phyloP scores from a whole-genome alignment of 352 stramenopile species.

The Phytophthora sp. region DNA sequence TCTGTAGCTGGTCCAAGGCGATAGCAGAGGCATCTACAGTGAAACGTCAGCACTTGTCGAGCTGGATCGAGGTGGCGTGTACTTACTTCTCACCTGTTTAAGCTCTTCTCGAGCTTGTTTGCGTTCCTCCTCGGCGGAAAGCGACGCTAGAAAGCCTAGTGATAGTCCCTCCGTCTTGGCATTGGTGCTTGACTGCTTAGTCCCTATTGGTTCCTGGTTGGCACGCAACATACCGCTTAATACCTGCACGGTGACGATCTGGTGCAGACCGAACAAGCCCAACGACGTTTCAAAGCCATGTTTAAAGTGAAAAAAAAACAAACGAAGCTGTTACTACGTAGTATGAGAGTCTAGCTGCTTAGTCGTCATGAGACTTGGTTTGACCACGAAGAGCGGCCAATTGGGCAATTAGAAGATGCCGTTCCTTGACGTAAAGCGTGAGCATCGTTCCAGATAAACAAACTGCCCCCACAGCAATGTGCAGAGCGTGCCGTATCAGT shows the following conservation, averaged over 20 bases:
- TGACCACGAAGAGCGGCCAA: constrained; percentile 36
- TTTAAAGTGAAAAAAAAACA: constrained; percentile 18
- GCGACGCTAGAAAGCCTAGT: neutral
- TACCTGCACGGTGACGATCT: too few relatives aligned
- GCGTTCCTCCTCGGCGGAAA: constrained; percentile 18
- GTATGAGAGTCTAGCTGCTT: constrained; percentile 14
- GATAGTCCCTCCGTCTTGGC: constrained; percentile 1
- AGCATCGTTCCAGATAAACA: constrained; percentile 53
- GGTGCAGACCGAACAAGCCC: too few relatives aligned
- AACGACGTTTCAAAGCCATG: constrained; percentile 26
- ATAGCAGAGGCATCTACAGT: constrained; percentile 46
- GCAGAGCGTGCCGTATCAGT: constrained; percentile 45
- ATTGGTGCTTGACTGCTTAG: constrained; percentile 1
- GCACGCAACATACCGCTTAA: constrained; percentile 13
- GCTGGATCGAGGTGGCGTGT: neutral
- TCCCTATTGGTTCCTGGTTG: constrained; percentile 10
- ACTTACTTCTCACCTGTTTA: constrained; percentile 20
- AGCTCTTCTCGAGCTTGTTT: constrained; percentile 30
- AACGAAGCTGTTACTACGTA: constrained; percentile 7
- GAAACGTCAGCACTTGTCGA: neutral
- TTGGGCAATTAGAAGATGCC: constrained; percentile 44
- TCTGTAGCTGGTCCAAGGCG: constrained; percentile 53
- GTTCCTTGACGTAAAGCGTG: constrained; percentile 58
- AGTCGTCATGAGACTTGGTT: constrained; percentile 31
- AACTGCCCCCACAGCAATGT: constrained; percentile 51